Evolutionary conservation across 495 filamentous ascomycete genomes (phyloP), one percentile per base, ranked within the genome.

Genomic region (Hypoxylon subgilvum): DNA sequence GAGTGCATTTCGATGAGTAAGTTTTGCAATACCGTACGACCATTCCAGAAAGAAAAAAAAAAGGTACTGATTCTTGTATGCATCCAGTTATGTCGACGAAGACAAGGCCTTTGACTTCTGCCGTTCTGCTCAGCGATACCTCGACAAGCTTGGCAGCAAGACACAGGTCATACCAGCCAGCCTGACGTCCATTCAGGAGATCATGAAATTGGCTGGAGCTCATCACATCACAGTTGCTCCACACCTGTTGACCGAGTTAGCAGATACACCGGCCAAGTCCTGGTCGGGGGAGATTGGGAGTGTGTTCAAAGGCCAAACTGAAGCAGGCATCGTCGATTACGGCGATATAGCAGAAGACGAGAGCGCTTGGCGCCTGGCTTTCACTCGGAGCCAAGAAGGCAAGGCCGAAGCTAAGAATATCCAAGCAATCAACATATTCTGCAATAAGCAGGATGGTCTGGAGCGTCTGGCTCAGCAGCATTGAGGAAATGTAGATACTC

Each of bases 361-460:
- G 40, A 68, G 62, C 1, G 63, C 27, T 14, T 86, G 73, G 66
- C 69, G 78, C 52, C 65, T 79, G 40, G 78, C 78, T 1, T 83
- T 87, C 43, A 78, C 76, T 0, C 67, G 75, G 14, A 74, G 77
- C 38, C 61, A 73, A 2, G 68, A 71, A 23, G 83, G 83, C 0
- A 73, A 74, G 30, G 76, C 76, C 13, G 78, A 82, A 67, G 67
- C 63, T 14, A 86, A 84, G 68, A 57, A 82, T 57, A 79, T 67
- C 10, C 75, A 85, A 77, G 84, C 84, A 12, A 72, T 88, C 34
- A 81, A 83, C 58, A 82, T 84, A 23, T 86, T 88, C 67, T 79
- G 76, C 14, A 77, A 83, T 13, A 81, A 82, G 73, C 84, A 88
- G 60, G 73, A 81, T 31, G 75, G 71, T 43, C 40, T 85, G 13